Conservation (phyloP, 345 rosid genomes). For the Hevea brasiliensis region DNA sequence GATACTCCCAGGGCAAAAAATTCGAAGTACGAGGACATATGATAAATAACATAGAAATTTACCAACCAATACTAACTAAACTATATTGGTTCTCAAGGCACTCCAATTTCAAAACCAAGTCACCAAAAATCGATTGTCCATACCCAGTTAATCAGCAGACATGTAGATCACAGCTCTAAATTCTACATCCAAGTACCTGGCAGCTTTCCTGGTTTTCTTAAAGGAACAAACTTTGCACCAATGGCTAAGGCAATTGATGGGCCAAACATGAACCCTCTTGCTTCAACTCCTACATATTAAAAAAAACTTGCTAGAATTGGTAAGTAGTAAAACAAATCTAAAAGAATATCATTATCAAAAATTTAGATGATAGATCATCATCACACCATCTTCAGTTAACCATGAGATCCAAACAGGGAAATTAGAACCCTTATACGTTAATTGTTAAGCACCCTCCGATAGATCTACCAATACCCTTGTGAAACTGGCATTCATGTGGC, state of each 20-base stretch:
- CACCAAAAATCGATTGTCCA: not conserved
- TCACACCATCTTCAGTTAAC: not conserved
- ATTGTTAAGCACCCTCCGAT: not conserved
- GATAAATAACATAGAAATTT: not conserved
- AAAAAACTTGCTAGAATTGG: too few relatives aligned
- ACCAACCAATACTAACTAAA: not conserved
- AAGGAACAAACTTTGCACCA: constrained; percentile 88
- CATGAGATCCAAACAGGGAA: not conserved
- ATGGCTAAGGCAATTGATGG: constrained; percentile 86
- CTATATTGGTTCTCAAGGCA: not conserved
- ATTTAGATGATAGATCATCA: not conserved
- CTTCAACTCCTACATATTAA: constrained; percentile 60
- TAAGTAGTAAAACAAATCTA: not conserved
- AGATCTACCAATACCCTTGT: not conserved
- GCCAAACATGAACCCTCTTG: constrained; percentile 95
- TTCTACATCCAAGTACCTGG: constrained; percentile 48
- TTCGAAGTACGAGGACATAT: not conserved
- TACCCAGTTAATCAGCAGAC: not conserved
- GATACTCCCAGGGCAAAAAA: too few relatives aligned
- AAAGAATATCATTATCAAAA: not conserved
- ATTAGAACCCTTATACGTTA: not conserved
- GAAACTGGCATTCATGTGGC: too few relatives aligned
- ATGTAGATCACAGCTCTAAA: not conserved
- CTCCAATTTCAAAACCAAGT: not conserved
- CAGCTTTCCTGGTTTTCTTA: constrained; percentile 78